A percentile compares a stretch with the other conserved stretches of the same genome.
Evolutionary conservation across 257 asterid species (phyloP).

Genomic region (Solanum chilense): DNA sequence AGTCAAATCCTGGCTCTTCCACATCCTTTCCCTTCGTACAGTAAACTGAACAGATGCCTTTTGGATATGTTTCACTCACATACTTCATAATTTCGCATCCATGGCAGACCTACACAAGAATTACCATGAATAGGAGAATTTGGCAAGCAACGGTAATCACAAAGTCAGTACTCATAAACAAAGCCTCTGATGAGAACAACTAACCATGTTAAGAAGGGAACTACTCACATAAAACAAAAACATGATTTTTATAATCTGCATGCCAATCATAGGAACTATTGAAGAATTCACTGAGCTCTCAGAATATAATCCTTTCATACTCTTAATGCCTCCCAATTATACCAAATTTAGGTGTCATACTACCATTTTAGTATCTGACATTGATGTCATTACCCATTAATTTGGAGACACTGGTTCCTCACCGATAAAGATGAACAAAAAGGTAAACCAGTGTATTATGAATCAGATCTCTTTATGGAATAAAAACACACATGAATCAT

Average conservation of each 20-base stretch:
- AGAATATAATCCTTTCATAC: neutral
- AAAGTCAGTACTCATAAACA: neutral
- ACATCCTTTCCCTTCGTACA: conserved; percentile 71
- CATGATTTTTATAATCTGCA: neutral
- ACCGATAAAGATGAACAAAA: neutral
- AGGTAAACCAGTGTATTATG: neutral
- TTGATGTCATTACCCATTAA: neutral
- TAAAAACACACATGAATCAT: neutral
- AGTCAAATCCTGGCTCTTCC: conserved; percentile 76
- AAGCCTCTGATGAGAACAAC: neutral
- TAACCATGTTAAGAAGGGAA: neutral
- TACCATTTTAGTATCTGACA: neutral
- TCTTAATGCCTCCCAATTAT: neutral
- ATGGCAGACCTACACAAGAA: conserved; percentile 51
- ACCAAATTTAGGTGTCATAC: neutral
- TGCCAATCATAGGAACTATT: neutral
- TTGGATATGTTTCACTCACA: conserved; percentile 81
- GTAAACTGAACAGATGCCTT: conserved; percentile 81
- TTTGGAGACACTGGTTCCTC: neutral
- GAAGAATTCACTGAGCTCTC: neutral
- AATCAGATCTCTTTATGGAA: neutral
- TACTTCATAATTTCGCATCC: conserved; percentile 83
- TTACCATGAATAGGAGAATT: conserved; percentile 4
- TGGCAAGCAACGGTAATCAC: neutral
- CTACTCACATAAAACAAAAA: neutral